Conservation (phyloP, 2,329 filamentous ascomycete species). For the Diaporthe sp. region DNA sequence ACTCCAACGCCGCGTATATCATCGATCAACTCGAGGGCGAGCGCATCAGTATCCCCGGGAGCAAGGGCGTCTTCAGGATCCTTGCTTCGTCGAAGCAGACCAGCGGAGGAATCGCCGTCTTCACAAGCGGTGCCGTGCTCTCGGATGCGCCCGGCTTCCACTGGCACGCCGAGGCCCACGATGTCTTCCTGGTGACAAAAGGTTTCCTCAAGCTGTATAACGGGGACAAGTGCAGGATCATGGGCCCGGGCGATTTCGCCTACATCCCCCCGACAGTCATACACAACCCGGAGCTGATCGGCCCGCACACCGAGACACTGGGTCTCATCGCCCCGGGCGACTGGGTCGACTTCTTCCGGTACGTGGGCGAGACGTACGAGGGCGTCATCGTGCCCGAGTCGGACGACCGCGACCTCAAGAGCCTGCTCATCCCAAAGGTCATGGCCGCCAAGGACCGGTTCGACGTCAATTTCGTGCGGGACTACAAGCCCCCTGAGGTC, state of each 20-base stretch:
- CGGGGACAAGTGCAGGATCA: slow-evolving; percentile 65
- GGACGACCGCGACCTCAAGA: slow-evolving; percentile 64
- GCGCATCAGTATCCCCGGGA: slow-evolving; percentile 63
- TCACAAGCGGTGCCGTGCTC: slow-evolving; percentile 61
- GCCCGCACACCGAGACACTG: slow-evolving; percentile 65
- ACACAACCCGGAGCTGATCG: slow-evolving; percentile 68
- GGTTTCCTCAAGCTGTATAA: slow-evolving; percentile 69
- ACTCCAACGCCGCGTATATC: slow-evolving; percentile 55
- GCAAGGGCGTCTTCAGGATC: slow-evolving; percentile 64
- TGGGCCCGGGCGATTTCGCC: slow-evolving; percentile 69
- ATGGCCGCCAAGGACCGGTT: slow-evolving; percentile 67
- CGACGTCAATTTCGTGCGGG: slow-evolving; percentile 65
- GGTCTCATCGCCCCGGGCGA: slow-evolving; percentile 69
- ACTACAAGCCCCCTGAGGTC: slow-evolving; percentile 60
- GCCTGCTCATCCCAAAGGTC: slow-evolving; percentile 65
- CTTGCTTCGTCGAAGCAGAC: slow-evolving; percentile 65
- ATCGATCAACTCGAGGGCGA: slow-evolving; percentile 64
- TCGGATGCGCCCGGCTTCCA: slow-evolving; percentile 65
- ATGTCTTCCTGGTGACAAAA: slow-evolving; percentile 68
- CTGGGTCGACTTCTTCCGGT: slow-evolving; percentile 72
- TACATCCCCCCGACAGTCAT: slow-evolving; percentile 67
- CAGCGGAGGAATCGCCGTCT: slow-evolving; percentile 63
- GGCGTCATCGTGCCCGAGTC: slow-evolving; percentile 63
- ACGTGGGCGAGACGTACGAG: slow-evolving; percentile 64
- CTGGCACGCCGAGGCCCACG: slow-evolving; percentile 68